Base-by-base conservation (phyloP, 2,329 filamentous ascomycete genomes). In the Cucurbitaria berberidis region DNA sequence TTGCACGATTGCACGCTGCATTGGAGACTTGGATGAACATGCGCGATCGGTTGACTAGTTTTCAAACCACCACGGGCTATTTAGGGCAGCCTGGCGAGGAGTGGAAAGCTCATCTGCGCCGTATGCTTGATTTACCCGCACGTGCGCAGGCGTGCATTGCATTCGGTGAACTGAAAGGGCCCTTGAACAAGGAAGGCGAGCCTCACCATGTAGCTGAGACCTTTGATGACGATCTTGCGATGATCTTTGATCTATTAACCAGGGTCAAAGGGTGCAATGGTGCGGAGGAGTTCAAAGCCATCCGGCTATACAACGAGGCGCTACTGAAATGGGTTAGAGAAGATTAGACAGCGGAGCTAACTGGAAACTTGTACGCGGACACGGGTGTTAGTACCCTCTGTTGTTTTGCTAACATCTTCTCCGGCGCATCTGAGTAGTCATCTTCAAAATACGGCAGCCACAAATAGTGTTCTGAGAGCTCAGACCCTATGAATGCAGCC, bases 171-270 rank as follows among this genome's bases (percentile, higher is more conserved):
- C 16, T 61, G 42, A 45, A 42, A 26, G 22, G 35, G 7, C 7
- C 13, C 8, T 19, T 30, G 18, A 22, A n/a, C 11, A 18, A 11
- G 4, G 26, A 19, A 19, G 13, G 10, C 19, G 26, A n/a, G 9
- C 22, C 5, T 7, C 30, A 42, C 10, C 32, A 41, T 38, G 40
- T 35, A 15, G n/a, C 15, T 8, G 24, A 27, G 13, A 32, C 38
- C 2, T 59, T 59, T 19, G 34, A 59, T 29, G 40, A 45, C 5
- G 47, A 57, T 30, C 48, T 61, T 21, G 49, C 38, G 45, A 52
- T 30, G n/a, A 16, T 57, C n/a, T 61, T 61, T 51, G 48, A 61
- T 44, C n/a, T 43, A 1, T 27, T 61, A 35, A 61, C 58, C 2
- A 46, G 27, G 9, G 21, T 59, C 3, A 24, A 50, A 21, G 52